Base-by-base conservation (phyloP, 352 stramenopile species). In the Phytophthora pistaciae region DNA sequence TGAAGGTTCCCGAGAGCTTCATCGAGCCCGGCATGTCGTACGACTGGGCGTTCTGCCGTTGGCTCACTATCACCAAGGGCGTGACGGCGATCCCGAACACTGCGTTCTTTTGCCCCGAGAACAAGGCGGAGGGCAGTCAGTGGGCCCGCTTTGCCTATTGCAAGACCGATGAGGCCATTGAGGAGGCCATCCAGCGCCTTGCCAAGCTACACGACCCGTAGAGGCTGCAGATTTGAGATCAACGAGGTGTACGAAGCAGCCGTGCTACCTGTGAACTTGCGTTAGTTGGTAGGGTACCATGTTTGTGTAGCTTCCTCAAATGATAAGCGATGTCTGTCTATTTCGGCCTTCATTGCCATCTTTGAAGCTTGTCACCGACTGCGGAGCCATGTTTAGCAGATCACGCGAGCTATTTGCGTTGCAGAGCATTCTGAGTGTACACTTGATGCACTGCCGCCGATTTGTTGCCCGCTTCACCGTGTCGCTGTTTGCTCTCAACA, bases 61-160 rank as follows among this genome's bases (percentile, higher is more conserved):
- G 90, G 88, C 82, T 98, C 50, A 98, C 96, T 52, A 88, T 96
- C 64, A 81, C 85, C 53, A 96, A 94, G 60, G 91, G 92, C 44
- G 95, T 98, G 67, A 97, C 94, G 5, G 87, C 92, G 21, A 99
- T 98, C 79, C 96, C 94, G 27, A 96, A 87, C 21, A 93, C 80
- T 48, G 91, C 94, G 40, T 99, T 99, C 79, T 99, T 98, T 65
- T 90, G 83, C 53, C 31, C 77, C 21, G 83, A 77, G 36, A 97
- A 97, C 75, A 92, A 96, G 48, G 56, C 64, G 9, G 75, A 90
- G 29, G 88, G 86, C 42, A 82, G 88, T 61, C 76, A 88, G 36
- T 90, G 93, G 74, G 94, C 88, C 5, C 92, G 96, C 52, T 99
- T 99, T 70, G 95, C 95, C 33, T 99, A 98, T 82, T 99, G 96